A percentile compares a stretch with the other conserved stretches of the same genome.
These are phyloP conservation scores for Jaapia argillacea DNA, from an alignment of 768 basidiomycete species.

Conservation along the genomic window DNA sequence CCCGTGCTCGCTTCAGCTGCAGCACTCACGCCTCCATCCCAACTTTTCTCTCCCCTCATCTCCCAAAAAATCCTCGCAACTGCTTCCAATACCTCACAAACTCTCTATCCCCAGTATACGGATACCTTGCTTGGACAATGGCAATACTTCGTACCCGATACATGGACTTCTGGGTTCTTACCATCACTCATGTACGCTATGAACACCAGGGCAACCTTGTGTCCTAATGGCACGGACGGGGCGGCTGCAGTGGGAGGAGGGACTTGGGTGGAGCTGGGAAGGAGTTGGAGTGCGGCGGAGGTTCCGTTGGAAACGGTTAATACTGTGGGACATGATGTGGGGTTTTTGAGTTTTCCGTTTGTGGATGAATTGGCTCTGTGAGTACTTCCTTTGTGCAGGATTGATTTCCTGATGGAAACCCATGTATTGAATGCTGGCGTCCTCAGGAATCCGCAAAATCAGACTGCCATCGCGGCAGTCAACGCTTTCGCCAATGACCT, in stretches of 20 bases:
- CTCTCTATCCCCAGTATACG: conserved; percentile 58
- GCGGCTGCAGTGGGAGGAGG: conserved; percentile 27
- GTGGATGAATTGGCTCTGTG: conserved; percentile 50
- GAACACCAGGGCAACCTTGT: conserved; percentile 40
- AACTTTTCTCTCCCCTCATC: conserved; percentile 52
- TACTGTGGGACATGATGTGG: conserved; percentile 56
- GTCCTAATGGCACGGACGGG: conserved; percentile 16
- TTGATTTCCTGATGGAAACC: neutral
- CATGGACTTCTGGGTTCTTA: conserved; percentile 66
- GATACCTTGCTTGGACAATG: conserved; percentile 36
- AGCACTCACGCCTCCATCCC: no score
- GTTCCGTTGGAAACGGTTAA: conserved; percentile 38
- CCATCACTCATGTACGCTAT: conserved; percentile 51
- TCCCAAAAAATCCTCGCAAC: conserved; percentile 50
- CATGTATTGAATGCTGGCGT: neutral
- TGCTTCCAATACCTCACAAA: conserved; percentile 29
- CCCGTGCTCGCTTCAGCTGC: no score
- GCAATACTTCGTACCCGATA: conserved; percentile 42
- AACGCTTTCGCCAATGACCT: conserved; percentile 48
- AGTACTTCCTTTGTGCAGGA: conserved; percentile 13
- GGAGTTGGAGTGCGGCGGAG: conserved; percentile 39
- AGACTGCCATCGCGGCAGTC: conserved; percentile 43
- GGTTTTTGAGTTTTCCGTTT: conserved; percentile 64
- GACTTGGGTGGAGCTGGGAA: conserved; percentile 49
- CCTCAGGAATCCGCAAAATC: conserved; percentile 45